Conservation (phyloP, 306 rosid genomes). For the Dicorynia guianensis region DNA sequence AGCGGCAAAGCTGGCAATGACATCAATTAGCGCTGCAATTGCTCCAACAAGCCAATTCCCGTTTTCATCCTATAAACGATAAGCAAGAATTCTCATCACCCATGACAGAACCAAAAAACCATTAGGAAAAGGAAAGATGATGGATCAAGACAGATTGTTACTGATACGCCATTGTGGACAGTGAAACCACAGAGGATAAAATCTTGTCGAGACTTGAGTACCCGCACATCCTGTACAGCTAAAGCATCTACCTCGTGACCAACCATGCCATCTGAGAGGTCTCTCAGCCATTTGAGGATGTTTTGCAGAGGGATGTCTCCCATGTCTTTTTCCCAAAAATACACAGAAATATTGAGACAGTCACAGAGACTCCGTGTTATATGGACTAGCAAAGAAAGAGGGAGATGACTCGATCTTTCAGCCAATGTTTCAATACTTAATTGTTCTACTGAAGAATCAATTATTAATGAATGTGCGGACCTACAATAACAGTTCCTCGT, state of each 20-base stretch:
- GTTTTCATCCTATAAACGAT: slow-evolving; percentile 45
- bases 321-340: too few relatives aligned
- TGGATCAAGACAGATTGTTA: not conserved
- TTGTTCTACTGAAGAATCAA: too few relatives aligned
- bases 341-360: too few relatives aligned
- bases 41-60: slow-evolving; percentile 66
- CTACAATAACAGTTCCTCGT: too few relatives aligned
- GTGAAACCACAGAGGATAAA: slow-evolving; percentile 15
- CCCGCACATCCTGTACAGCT: not conserved
- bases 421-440: too few relatives aligned
- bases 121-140: not conserved
- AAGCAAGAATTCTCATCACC: not conserved
- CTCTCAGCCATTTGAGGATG: not conserved
- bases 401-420: too few relatives aligned
- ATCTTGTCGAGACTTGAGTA: not conserved
- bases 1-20: slow-evolving; percentile 3
- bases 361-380: too few relatives aligned
- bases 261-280: slow-evolving; percentile 1
- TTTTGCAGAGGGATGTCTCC: too few relatives aligned
- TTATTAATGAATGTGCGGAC: too few relatives aligned
- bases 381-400: too few relatives aligned
- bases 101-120: not conserved
- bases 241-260: not conserved
- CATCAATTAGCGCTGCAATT: slow-evolving; percentile 53
- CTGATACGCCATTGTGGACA: slow-evolving; percentile 2